These are phyloP conservation scores for Pyricularia sp. DNA, from an alignment of 2,329 filamentous ascomycete genomes.

Conservation along the genomic window DNA sequence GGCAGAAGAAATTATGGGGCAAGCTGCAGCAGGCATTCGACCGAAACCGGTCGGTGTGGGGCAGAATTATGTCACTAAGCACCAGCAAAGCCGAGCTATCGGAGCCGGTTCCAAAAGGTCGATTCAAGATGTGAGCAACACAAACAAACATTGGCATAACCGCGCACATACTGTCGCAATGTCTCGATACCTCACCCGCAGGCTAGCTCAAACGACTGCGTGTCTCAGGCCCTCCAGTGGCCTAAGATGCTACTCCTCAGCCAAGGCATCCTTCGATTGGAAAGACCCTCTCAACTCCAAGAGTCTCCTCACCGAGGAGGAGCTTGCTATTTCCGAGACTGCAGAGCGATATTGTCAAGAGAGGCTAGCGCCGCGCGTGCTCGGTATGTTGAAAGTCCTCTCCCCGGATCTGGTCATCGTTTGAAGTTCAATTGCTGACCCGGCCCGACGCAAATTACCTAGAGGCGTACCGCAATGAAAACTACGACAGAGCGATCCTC, in stretches of 20 bases:
- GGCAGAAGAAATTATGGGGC: background rate
- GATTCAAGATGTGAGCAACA: background rate
- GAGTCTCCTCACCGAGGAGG: conserved; percentile 78
- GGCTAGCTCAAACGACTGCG: background rate
- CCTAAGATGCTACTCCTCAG: conserved; percentile 1
- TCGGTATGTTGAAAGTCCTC: conserved; percentile 49
- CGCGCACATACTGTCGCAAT: background rate
- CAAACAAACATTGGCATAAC: background rate
- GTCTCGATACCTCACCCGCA: background rate
- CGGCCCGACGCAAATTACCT: background rate
- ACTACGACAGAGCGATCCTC: conserved; percentile 72
- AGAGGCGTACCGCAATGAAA: conserved; percentile 58
- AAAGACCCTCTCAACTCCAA: conserved; percentile 73
- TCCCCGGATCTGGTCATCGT: background rate
- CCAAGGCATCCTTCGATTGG: conserved; percentile 61
- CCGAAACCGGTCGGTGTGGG: background rate
- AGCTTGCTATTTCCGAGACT: conserved; percentile 80
- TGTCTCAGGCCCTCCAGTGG: background rate
- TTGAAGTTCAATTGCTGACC: background rate
- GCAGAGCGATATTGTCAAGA: conserved; percentile 94
- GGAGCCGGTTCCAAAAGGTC: background rate
- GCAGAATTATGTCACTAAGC: background rate
- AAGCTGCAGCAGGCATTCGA: background rate
- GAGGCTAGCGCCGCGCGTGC: conserved; percentile 70
- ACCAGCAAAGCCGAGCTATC: background rate